Evolutionary conservation across 768 basidiomycete genomes (phyloP).

Genomic region (Lentinula lateritia): DNA sequence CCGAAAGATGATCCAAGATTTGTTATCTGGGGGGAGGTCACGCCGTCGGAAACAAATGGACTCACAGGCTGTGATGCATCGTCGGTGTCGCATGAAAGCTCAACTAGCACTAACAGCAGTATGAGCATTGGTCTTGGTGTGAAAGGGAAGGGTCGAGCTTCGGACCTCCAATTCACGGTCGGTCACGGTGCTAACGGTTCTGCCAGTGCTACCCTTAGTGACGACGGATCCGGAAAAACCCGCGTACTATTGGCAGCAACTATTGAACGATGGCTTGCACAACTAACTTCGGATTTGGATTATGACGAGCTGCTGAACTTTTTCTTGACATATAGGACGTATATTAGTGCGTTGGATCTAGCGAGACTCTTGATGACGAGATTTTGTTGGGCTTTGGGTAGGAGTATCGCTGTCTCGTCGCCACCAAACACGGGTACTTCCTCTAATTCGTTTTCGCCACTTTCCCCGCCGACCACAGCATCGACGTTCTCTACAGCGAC

Average conservation of each 20-base stretch:
- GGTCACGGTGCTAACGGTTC: neutral
- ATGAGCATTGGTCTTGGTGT: conserved; percentile 4
- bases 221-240: conserved; percentile 25
- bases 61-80: conserved; percentile 27
- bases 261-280: conserved; percentile 90
- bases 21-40: conserved; percentile 79
- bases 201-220: neutral
- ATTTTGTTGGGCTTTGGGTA: conserved; percentile 79
- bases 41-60: neutral
- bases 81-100: conserved; percentile 33
- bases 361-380: conserved; percentile 79
- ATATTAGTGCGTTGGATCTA: conserved; percentile 73
- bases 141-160: conserved; percentile 23
- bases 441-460: neutral
- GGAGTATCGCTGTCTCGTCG: conserved; percentile 12
- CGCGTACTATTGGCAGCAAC: conserved; percentile 78
- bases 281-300: conserved; percentile 80
- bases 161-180: conserved; percentile 16
- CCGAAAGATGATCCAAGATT: conserved; percentile 88
- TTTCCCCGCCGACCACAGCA: neutral
- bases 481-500: neutral
- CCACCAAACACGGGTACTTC: neutral
- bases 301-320: conserved; percentile 87
- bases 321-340: conserved; percentile 88
- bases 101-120: conserved; percentile 30